These are phyloP conservation scores for Taphrina communis DNA, from an alignment of 1,139 yeast species.

Conservation along the genomic window DNA sequence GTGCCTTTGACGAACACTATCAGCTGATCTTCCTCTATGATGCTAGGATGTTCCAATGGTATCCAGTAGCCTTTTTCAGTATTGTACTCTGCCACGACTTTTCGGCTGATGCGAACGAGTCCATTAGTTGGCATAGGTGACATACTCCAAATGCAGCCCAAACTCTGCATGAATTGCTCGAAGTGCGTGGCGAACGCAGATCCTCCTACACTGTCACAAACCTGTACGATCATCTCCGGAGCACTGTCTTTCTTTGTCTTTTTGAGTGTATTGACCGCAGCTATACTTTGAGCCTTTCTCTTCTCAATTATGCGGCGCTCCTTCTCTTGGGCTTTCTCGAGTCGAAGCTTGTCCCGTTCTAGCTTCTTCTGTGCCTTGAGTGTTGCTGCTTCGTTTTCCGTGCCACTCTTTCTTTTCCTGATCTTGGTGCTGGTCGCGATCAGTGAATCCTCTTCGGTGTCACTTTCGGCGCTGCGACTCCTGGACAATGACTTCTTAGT, in stretches of 20 bases:
- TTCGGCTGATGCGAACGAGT: constrained; percentile 45
- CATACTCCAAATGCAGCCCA: constrained; percentile 21
- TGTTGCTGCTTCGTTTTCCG: background rate
- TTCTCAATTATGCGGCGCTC: constrained; percentile 37
- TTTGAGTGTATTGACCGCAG: constrained; percentile 44
- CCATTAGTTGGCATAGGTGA: constrained; percentile 41
- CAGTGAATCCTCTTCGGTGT: constrained; percentile 1
- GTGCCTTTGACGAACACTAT: constrained; percentile 43
- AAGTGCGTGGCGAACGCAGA: constrained; percentile 43
- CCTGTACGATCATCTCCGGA: constrained; percentile 46
- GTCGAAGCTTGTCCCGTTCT: constrained; percentile 37
- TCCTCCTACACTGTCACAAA: constrained; percentile 42
- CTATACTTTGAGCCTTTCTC: constrained; percentile 37
- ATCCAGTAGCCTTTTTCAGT: constrained; percentile 45
- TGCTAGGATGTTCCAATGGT: constrained; percentile 44
- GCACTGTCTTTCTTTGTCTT: constrained; percentile 44
- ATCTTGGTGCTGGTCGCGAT: background rate
- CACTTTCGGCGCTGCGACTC: constrained; percentile 1
- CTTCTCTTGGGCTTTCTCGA: constrained; percentile 30
- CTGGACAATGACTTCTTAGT: constrained; percentile 4
- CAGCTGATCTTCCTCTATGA: constrained; percentile 43
- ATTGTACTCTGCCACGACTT: constrained; percentile 44
- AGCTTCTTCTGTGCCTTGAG: constrained; percentile 19
- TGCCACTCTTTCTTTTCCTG: background rate
- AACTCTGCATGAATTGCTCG: constrained; percentile 28